Evolutionary conservation across 1,139 yeast genomes (phyloP), one percentile per base, ranked within the genome.

Genomic region (Suhomyces yuchorum): DNA sequence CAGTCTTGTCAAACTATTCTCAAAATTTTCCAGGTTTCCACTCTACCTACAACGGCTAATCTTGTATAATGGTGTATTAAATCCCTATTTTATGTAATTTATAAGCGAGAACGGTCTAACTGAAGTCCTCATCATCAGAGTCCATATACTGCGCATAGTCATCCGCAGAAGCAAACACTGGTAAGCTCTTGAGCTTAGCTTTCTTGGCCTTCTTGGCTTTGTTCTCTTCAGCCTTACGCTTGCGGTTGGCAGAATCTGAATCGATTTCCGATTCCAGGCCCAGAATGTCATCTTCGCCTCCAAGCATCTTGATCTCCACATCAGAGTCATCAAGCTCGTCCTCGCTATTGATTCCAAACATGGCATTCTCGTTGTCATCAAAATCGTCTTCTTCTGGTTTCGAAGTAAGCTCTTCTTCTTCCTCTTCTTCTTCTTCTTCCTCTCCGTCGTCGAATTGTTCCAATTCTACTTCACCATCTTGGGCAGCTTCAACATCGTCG

Each of bases 91-190:
- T 23, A 23, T 23, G 8, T 8, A 4, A 23, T 23, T 4, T 23
- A 23, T 23, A 7, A 23, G 26, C 26, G 3, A 8, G 8, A 23
- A 4, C 3, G n/a, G 7, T 6, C 17, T 20, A 36, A 15, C 39
- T 36, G 39, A 36, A 64, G 46, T 68, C 76, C 47, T 81, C 87
- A 46, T 81, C 83, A 37, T 83, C 86, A 5, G 87, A 84, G 42
- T 79, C 77, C 65, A 89, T 71, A 60, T 85, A 86, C 62, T 86
- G 75, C 19, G 96, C 86, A 65, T 91, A 92, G 56, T 90, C 97
- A 40, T 88, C 97, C 8, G 84, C 96, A 42, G 95, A 85, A 2
- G 97, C 98, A 72, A 90, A 92, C 18, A 84, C 78, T 18, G 98
- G 97, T 55, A 92, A 71, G 49, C 79, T 82, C 62, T 79, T 84